Conservation (phyloP, 257 asterid species). For the Ligustrum vulgare region DNA sequence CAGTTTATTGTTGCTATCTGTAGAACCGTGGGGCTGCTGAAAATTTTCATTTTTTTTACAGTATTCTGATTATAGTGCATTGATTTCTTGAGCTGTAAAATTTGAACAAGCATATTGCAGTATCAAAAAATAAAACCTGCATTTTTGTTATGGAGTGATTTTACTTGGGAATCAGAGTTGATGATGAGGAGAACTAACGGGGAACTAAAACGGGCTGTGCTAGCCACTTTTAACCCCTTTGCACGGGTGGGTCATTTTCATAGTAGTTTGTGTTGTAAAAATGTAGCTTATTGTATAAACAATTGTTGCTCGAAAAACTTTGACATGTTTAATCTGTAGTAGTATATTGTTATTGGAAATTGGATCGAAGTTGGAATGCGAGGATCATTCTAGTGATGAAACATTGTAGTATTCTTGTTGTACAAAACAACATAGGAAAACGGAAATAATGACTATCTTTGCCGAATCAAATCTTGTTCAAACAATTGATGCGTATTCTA, state of each 20-base stretch:
- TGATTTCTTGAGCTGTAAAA: constrained; percentile 6
- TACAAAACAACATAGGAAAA: not conserved
- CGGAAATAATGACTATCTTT: not conserved
- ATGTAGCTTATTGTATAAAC: not conserved
- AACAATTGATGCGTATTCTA: not conserved
- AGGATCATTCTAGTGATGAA: not conserved
- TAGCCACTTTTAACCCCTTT: not conserved
- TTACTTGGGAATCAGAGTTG: not conserved
- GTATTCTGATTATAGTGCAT: constrained; percentile 13
- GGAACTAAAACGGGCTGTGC: not conserved
- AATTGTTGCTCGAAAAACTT: not conserved
- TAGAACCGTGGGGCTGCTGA: constrained; percentile 36
- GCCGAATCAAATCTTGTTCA: not conserved
- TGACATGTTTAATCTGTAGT: not conserved
- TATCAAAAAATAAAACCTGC: not conserved
- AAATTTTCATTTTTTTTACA: not conserved
- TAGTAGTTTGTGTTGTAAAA: not conserved
- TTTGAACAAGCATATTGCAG: not conserved
- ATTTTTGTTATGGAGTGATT: not conserved
- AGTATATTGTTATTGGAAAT: not conserved
- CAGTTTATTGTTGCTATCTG: constrained; percentile 12
- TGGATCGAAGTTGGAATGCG: not conserved
- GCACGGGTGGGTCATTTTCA: not conserved
- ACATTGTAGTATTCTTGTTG: not conserved
- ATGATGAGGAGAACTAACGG: not conserved